phyloP scores from a whole-genome alignment of 139 green algal genomes.

The Micromonas commoda region DNA sequence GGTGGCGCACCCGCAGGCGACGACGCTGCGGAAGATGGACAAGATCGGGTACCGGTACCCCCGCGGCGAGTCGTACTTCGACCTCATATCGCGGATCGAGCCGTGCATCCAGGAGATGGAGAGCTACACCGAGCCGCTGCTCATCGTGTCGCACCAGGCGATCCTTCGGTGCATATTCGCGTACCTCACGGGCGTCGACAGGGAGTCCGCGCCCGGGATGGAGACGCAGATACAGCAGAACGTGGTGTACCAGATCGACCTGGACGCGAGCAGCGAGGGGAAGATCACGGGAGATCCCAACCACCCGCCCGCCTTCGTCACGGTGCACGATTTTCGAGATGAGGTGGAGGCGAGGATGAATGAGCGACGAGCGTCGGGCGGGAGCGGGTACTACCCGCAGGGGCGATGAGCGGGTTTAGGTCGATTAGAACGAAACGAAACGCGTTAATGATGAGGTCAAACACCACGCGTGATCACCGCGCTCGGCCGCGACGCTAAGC shows the following conservation, averaged over 20 bases:
- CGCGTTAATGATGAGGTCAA: too few species aligned
- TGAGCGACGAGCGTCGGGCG: background rate
- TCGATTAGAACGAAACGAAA: too few species aligned
- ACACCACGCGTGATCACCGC: too few species aligned
- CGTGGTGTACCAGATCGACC: conserved; percentile 8
- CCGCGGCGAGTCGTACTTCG: conserved; percentile 48
- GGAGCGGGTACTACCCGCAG: background rate
- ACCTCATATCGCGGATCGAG: conserved; percentile 40
- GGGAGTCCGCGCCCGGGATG: conserved; percentile 26
- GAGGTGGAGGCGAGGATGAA: background rate
- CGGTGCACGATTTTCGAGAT: background rate
- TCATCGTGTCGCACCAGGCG: conserved; percentile 47
- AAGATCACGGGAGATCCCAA: background rate
- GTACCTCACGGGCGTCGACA: conserved; percentile 44
- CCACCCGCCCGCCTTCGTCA: background rate
- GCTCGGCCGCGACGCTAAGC: too few species aligned
- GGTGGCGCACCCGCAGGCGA: conserved; percentile 36
- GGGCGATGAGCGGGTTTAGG: too few species aligned
- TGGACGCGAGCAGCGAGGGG: background rate
- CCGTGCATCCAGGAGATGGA: conserved; percentile 34
- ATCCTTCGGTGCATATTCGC: conserved; percentile 43
- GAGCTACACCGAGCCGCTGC: conserved; percentile 36
- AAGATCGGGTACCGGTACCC: conserved; percentile 45
- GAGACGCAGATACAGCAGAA: conserved; percentile 6
- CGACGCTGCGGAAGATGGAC: conserved; percentile 26